Percentiles rank a stretch among this genome's conserved stretches.
phyloP scores from a whole-genome alignment of 768 basidiomycete species.

The Mycena vitilis region DNA sequence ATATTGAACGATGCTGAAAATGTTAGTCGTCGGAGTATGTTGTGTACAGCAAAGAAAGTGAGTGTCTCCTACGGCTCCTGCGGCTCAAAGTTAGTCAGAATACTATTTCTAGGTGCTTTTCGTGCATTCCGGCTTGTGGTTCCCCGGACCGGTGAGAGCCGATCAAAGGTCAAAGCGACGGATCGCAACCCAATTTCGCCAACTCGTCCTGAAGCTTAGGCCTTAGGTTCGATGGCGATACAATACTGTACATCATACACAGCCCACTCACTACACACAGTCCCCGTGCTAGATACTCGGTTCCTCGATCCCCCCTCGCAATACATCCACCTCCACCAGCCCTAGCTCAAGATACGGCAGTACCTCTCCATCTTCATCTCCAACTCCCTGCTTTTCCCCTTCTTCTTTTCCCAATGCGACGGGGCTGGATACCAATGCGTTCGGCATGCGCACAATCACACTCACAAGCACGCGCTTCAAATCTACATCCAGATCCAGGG shows the following conservation, averaged over 20 bases:
- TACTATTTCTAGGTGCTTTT: too few species aligned
- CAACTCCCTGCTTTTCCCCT: too few species aligned
- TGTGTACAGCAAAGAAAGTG: too few species aligned
- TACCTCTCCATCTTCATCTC: not conserved
- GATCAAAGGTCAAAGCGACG: constrained; percentile 5
- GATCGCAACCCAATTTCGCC: not conserved
- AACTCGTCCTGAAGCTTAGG: not conserved
- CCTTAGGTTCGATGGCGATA: not conserved
- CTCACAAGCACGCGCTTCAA: constrained; percentile 2
- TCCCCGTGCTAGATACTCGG: too few species aligned
- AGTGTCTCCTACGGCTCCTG: too few species aligned
- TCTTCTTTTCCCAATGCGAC: not conserved
- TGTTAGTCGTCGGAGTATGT: too few species aligned
- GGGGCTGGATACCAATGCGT: not conserved
- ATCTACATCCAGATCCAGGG: not conserved
- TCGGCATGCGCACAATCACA: constrained; percentile 15
- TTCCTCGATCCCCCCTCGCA: too few species aligned
- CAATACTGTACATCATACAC: constrained; percentile 1
- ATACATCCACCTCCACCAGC: constrained; percentile 20
- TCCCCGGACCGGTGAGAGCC: not conserved
- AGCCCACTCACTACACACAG: too few species aligned
- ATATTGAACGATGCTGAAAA: too few species aligned
- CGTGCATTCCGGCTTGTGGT: too few species aligned
- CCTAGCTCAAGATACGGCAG: constrained; percentile 28
- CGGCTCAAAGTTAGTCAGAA: too few species aligned